Evolutionary conservation across 108 stramenopile genomes (phyloP), one percentile per base, ranked within the genome.

Genomic region (Conticribra guillardii): DNA sequence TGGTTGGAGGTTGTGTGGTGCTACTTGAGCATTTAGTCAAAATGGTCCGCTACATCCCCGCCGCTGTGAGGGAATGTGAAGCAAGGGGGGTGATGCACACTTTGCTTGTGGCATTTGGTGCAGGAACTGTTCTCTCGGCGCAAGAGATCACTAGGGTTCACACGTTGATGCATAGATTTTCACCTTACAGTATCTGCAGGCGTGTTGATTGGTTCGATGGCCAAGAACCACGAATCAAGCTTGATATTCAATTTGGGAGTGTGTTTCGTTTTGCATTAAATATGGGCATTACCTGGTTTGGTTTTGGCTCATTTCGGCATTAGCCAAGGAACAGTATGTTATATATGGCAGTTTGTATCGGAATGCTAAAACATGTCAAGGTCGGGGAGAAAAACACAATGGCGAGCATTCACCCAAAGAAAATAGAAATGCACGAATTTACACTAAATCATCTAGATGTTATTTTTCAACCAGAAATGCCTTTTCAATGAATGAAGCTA

Each of bases 131-230:
- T 14, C 21, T 76, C 0, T 76, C 75, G 22, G 31, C 75, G 17
- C 75, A 76, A 49, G 75, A 76, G 51, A 31, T 76, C 14, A 76
- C 69, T 29, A 51, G 75, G 29, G 52, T 64, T 16, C 23, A 37
- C 19, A 54, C 75, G 11, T 16, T 56, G 2, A 16, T 76, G 21
- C 27, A 30, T 26, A 30, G 75, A 16, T 14, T 8, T 22, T 56
- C 51, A 22, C 23, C 71, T 11, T 48, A 30, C 26, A 52, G 49
- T 9, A 31, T 76, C 19, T 69, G 52, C 54, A 46, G 60, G 9
- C 28, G 75, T 15, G 62, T 76, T 1, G 75, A 76, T 32, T 76
- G 75, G 75, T 64, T 64, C 47, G 75, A 76, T 56, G 75, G 75
- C 0, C 45, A 64, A 30, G 33, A 62, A 32, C 69, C 68, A 54